Percentiles rank a stretch among this genome's conserved stretches.
Evolutionary conservation across 208 protist species (phyloP).

Genomic region (Polymyxa betae): DNA sequence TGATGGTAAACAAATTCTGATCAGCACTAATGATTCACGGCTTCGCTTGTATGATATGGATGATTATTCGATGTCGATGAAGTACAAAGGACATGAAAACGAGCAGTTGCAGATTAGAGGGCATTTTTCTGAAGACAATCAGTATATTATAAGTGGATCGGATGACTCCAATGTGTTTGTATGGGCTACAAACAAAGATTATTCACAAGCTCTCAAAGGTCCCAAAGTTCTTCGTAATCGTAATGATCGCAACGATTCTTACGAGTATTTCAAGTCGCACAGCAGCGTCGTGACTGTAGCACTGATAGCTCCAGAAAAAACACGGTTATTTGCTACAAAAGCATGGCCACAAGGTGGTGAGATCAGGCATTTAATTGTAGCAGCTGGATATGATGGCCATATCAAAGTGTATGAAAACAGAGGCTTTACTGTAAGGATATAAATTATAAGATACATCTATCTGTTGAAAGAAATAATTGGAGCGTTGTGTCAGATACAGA

Average conservation of each 20-base stretch:
- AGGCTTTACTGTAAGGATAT: background rate
- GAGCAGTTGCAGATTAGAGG: conserved; percentile 57
- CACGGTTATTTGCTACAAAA: conserved; percentile 8
- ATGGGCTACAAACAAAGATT: conserved; percentile 59
- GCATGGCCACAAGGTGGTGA: background rate
- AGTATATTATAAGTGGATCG: conserved; percentile 61
- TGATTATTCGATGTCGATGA: conserved; percentile 68
- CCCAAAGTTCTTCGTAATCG: background rate
- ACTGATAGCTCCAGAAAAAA: background rate
- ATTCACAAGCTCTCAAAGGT: background rate
- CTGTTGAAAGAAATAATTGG: no score
- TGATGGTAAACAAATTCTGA: conserved; percentile 67
- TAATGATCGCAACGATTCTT: conserved; percentile 50
- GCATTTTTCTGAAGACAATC: conserved; percentile 58
- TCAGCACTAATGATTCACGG: conserved; percentile 74
- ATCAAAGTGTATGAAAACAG: conserved; percentile 48
- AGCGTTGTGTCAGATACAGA: no score
- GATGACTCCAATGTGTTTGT: conserved; percentile 64
- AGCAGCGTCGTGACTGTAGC: conserved; percentile 17
- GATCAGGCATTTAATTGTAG: conserved; percentile 40
- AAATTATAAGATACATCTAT: background rate
- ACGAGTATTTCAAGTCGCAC: conserved; percentile 57
- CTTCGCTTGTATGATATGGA: conserved; percentile 71
- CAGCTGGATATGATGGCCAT: conserved; percentile 29
- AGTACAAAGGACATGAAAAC: conserved; percentile 69